Base-by-base conservation (phyloP, 768 basidiomycete species). In the Favolaschia claudopus region DNA sequence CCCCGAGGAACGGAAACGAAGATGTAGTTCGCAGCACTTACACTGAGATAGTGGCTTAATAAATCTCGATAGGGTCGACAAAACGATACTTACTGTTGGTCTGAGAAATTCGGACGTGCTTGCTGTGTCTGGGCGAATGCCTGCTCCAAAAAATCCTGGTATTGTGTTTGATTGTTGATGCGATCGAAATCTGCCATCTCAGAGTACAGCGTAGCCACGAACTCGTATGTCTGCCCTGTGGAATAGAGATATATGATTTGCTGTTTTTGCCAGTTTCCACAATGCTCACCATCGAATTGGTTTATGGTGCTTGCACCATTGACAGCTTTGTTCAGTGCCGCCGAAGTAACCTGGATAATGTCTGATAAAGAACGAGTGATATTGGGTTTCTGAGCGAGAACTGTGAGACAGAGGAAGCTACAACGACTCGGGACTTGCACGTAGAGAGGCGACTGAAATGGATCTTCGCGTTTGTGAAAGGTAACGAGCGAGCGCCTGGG, bases 351-450 rank as follows among this genome's bases (percentile, higher is more conserved):
- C 7, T 2, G 7, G 15, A 55, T 55, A 10, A 33, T 25, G 14
- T 25, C 54, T 7, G 36, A 17, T 3, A 10, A 31, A 24, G 44
- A 32, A 10, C 28, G 13, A 20, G 44, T 46, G 13, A 55, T 20
- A 46, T 55, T 46, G 5, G 54, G 33, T 29, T 55, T 55, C 53
- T 55, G 73, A 70, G 13, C 17, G 17, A 17, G 38, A n/a, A 20
- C 22, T 17, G 22, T 39, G 7, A 39, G 8, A 15, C 38, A 8
- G 38, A 15, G n/a, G 7, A n/a, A 39, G 38, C 7, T 7, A 20
- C n/a, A 39, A 15, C 17, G 7, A 39, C 38, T 20, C 38, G 38
- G 17, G 17, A 39, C 7, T 20, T 20, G 38, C 9, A n/a, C 7
- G 38, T 39, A 17, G 38, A 39, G 17, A 39, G n/a, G n/a, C n/a